A percentile compares a stretch with the other conserved stretches of the same genome.
Conservation (phyloP, 148 eudicot genomes). For the Silene uniflora region DNA sequence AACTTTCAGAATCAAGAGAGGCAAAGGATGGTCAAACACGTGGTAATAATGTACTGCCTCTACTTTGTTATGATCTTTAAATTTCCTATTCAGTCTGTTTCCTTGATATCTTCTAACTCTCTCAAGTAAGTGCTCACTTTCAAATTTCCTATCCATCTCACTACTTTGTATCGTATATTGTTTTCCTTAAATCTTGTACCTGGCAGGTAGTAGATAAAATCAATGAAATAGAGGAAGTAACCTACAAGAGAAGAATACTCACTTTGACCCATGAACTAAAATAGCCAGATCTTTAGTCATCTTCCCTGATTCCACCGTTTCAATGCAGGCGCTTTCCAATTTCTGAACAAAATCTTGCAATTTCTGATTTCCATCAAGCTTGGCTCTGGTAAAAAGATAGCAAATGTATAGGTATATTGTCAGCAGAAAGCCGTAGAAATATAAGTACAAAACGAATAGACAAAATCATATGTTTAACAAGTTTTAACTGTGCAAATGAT, state of each 20-base stretch:
- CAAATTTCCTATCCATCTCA: background rate
- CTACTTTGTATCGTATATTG: background rate
- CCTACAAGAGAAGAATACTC: constrained; percentile 17
- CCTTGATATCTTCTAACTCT: background rate
- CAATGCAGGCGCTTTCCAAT: constrained; percentile 85
- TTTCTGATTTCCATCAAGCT: constrained; percentile 59
- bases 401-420: background rate
- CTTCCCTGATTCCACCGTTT: constrained; percentile 80
- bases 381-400: constrained; percentile 41
- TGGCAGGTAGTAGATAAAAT: background rate
- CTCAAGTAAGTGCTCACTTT: background rate
- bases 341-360: constrained; percentile 72
- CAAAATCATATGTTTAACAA: background rate
- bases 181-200: background rate
- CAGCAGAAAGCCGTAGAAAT: background rate
- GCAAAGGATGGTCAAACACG: background rate
- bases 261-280: constrained; percentile 77
- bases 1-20: background rate
- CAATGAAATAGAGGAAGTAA: background rate
- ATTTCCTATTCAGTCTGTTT: background rate
- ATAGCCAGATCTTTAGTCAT: constrained; percentile 98
- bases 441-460: background rate
- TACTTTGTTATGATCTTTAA: no score
- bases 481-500: background rate
- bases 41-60: background rate